phyloP scores from a whole-genome alignment of 1,139 yeast genomes.

The Taphrina wiesneri region DNA sequence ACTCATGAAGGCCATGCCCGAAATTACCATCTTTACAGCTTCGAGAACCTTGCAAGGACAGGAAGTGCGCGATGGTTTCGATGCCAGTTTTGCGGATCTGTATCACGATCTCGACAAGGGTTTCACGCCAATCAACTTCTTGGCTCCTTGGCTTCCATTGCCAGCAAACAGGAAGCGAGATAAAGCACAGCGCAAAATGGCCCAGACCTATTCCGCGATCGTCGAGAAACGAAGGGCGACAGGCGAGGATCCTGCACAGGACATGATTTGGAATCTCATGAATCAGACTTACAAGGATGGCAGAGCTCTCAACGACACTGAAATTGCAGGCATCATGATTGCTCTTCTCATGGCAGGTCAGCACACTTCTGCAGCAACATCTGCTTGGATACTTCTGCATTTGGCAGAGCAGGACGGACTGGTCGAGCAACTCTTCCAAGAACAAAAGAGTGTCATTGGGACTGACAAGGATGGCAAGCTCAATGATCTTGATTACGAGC shows the following conservation, averaged over 20 bases:
- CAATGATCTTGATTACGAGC: conserved; percentile 66
- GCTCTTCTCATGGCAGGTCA: conserved; percentile 99
- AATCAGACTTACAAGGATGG: conserved; percentile 90
- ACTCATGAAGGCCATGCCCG: conserved; percentile 86
- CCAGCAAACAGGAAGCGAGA: conserved; percentile 85
- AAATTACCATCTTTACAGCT: conserved; percentile 94
- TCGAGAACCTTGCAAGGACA: conserved; percentile 88
- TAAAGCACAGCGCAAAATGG: conserved; percentile 77
- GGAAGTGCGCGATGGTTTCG: conserved; percentile 81
- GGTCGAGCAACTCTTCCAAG: conserved; percentile 76
- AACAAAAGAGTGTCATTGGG: conserved; percentile 66
- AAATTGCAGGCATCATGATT: conserved; percentile 87
- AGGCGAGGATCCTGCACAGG: conserved; percentile 76
- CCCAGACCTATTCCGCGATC: conserved; percentile 75
- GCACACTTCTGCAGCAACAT: conserved; percentile 95
- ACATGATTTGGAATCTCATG: conserved; percentile 84
- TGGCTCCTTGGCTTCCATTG: conserved; percentile 88
- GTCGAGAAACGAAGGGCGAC: conserved; percentile 67
- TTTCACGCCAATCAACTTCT: conserved; percentile 93
- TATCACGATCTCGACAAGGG: conserved; percentile 95
- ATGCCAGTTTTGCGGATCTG: conserved; percentile 77
- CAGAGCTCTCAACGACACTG: conserved; percentile 86
- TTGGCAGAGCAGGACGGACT: conserved; percentile 81
- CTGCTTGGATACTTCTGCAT: conserved; percentile 91
- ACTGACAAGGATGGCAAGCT: conserved; percentile 43